Percentiles rank a stretch among this genome's conserved stretches.
Conservation (phyloP, 2,329 filamentous ascomycete species). For the Fusarium napiforme region DNA sequence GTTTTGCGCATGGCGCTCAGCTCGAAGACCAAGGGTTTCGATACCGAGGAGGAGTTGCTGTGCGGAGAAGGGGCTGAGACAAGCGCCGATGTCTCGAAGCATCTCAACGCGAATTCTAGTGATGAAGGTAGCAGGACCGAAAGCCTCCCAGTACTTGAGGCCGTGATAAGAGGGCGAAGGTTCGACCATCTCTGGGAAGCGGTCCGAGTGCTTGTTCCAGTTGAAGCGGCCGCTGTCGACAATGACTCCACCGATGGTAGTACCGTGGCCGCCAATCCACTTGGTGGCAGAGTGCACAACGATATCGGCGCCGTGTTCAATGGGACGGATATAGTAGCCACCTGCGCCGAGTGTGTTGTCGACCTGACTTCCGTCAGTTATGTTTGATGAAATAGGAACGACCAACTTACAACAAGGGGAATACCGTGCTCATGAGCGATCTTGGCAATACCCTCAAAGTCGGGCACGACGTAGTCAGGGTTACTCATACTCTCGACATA, state of each 20-base stretch:
- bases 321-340: constrained; percentile 86
- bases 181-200: constrained; percentile 94
- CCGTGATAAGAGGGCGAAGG: constrained; percentile 91
- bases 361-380: too few relatives aligned
- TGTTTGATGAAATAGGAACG: too few relatives aligned
- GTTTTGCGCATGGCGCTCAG: constrained; percentile 88
- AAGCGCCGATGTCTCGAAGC: constrained; percentile 84
- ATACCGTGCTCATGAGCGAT: constrained; percentile 78
- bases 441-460: constrained; percentile 87
- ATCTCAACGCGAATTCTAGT: constrained; percentile 90
- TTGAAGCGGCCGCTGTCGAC: constrained; percentile 92
- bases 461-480: constrained; percentile 90
- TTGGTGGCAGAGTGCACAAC: constrained; percentile 95
- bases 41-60: constrained; percentile 90
- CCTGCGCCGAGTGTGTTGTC: constrained; percentile 97
- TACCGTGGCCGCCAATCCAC: constrained; percentile 97
- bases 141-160: constrained; percentile 93
- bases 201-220: constrained; percentile 84
- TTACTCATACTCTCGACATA: constrained; percentile 95
- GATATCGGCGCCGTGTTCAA: constrained; percentile 92
- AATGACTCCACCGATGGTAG: constrained; percentile 87
- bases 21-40: constrained; percentile 88
- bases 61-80: constrained; percentile 88
- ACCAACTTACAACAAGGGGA: constrained; percentile 66
- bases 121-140: constrained; percentile 83